Base-by-base conservation (phyloP, 2,329 filamentous ascomycete genomes). In the Apiospora arundinis region DNA sequence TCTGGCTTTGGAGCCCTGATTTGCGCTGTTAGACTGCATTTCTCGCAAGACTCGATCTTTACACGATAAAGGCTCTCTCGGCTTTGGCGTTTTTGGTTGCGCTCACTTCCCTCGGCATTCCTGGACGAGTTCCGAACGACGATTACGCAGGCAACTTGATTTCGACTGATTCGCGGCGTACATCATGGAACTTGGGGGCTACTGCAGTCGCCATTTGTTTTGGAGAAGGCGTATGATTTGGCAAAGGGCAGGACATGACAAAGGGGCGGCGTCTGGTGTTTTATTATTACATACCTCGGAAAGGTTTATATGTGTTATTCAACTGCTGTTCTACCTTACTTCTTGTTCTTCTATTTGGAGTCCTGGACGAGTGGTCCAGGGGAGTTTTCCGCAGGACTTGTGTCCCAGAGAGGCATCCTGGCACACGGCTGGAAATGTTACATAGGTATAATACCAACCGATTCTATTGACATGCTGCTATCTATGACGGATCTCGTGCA, bases 71-170 rank as follows among this genome's bases (percentile, higher is more conserved):
- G 56, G 56, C 56, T 40, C 56, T 63, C 56, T 40, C 56, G 56
- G 56, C 56, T 63, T 63, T 63, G 56, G 56, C 32, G 56, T 63
- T 63, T 63, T 63, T 63, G 56, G 56, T 63, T 63, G 56, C 56
- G 56, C 32, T 63, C 32, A 63, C 56, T 63, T 63, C 56, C 56
- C 21, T 40, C 40, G 32, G 18, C 56, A 63, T 40, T 63, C 56
- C 56, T 63, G 56, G 56, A 63, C 40, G 56, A 40, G 56, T 63
- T 32, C 56, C 56, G 21, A n/a, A 63, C 28, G 56, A 40, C 56
- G 56, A 63, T 40, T 63, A 63, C 32, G 56, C 56, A 40, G 56
- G 56, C 32, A 9, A 40, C 56, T 63, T 63, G 56, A 63, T 63
- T 63, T 63, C n/a, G n/a, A 9, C 32, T 63, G 56, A 63, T 63